Conservation (phyloP, 1,284 basidiomycete species). For the Malassezia obtusa region DNA sequence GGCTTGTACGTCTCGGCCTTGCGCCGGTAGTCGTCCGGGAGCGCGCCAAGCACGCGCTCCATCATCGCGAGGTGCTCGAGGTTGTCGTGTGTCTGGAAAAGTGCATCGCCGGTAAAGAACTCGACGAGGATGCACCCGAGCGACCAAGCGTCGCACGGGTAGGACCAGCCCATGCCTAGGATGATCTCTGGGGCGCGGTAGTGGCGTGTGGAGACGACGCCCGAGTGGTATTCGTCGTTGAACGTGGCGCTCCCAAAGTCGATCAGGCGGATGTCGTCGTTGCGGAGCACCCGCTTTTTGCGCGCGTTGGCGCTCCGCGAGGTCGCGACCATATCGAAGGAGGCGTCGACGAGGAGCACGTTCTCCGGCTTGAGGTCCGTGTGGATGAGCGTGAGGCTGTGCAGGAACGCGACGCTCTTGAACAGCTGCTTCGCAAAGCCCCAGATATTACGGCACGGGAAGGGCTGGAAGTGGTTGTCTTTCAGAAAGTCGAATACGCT, state of each 20-base stretch:
- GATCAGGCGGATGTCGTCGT: constrained; percentile 89
- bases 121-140: constrained; percentile 97
- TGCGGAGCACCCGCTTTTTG: constrained; percentile 57
- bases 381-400: constrained; percentile 81
- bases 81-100: constrained; percentile 99
- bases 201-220: constrained; percentile 92
- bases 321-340: constrained; percentile 52
- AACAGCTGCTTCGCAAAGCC: constrained; percentile 85
- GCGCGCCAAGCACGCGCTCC: constrained; percentile 96
- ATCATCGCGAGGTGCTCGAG: constrained; percentile 99
- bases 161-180: constrained; percentile 87
- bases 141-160: constrained; percentile 95
- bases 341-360: constrained; percentile 83
- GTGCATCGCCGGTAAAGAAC: constrained; percentile 90
- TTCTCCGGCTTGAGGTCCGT: constrained; percentile 84
- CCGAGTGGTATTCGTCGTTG: constrained; percentile 94
- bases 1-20: constrained; percentile 59
- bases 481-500: constrained; percentile 99
- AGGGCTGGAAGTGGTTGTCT: constrained; percentile 92
- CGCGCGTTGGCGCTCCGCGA: constrained; percentile 33
- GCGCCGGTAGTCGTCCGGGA: constrained; percentile 68
- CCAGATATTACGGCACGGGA: constrained; percentile 91
- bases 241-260: constrained; percentile 99
- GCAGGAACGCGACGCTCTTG: constrained; percentile 86
- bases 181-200: constrained; percentile 99